A percentile compares a stretch with the other conserved stretches of the same genome.
These are phyloP conservation scores for Sedum album DNA, from an alignment of 164 flowering plant genomes.

Conservation along the genomic window DNA sequence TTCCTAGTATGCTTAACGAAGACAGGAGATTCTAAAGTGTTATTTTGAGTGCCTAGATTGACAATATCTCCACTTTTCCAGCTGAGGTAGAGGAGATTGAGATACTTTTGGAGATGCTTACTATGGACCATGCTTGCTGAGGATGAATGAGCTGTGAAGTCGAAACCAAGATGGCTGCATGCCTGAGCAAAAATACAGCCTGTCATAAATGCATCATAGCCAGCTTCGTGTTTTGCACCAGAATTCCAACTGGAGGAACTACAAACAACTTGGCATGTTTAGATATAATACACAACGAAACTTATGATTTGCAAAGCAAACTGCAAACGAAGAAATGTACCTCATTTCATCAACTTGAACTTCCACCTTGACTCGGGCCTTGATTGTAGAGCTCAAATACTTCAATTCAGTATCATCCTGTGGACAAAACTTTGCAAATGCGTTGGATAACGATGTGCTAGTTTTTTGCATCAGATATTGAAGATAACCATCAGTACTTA, in stretches of 20 bases:
- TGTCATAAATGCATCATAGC: conserved; percentile 98
- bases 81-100: conserved; percentile 68
- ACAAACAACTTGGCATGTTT: conserved; percentile 17
- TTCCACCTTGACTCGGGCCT: conserved; percentile 46
- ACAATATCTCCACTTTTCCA: conserved; percentile 62
- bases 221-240: conserved; percentile 94
- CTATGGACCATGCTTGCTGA: conserved; percentile 22
- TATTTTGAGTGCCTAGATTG: conserved; percentile 49
- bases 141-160: conserved; percentile 29
- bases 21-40: conserved; percentile 17
- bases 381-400: conserved; percentile 14
- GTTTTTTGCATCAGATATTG: conserved; percentile 39
- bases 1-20: conserved; percentile 14
- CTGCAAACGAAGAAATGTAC: conserved; percentile 24
- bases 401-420: conserved; percentile 34
- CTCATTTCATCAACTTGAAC: conserved; percentile 83
- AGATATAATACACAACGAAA: background rate
- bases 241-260: conserved; percentile 83
- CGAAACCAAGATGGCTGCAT: conserved; percentile 58
- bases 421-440: conserved; percentile 65
- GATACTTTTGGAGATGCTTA: conserved; percentile 48
- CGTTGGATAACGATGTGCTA: conserved; percentile 68
- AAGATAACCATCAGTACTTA: conserved; percentile 37
- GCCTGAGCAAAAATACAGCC: conserved; percentile 87
- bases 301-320: background rate